Evolutionary conservation across 176 grass and related monocot species (phyloP).

Genomic region (Oryza australiensis): DNA sequence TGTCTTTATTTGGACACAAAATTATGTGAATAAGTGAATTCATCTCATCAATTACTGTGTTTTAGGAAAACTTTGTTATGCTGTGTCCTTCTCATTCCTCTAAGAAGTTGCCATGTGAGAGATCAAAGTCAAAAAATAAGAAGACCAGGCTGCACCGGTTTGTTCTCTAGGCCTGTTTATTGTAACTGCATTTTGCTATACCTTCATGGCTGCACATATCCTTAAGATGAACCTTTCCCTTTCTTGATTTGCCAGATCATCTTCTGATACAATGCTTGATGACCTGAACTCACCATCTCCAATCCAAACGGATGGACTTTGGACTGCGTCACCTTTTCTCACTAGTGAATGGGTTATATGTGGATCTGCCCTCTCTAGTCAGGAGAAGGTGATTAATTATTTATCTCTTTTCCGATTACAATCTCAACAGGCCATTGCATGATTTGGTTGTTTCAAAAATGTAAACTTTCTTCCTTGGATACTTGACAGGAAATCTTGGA

Average conservation of each 20-base stretch:
- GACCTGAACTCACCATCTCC: constrained; percentile 46
- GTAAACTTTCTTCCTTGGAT: constrained; percentile 5
- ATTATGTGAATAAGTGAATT: neutral
- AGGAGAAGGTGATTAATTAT: constrained; percentile 61
- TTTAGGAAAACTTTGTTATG: constrained; percentile 86
- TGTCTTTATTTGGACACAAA: neutral
- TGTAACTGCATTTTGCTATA: constrained; percentile 16
- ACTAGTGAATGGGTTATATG: constrained; percentile 82
- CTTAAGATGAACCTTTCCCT: neutral
- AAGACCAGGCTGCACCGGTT: constrained; percentile 47
- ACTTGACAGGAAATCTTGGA: constrained; percentile 64
- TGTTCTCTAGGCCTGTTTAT: constrained; percentile 24
- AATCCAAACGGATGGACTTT: constrained; percentile 48
- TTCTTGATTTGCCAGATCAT: constrained; percentile 39
- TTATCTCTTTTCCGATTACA: constrained; percentile 12
- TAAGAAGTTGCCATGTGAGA: constrained; percentile 86
- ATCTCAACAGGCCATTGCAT: neutral
- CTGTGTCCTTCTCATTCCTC: constrained; percentile 78
- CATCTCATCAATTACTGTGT: constrained; percentile 1
- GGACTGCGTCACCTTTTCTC: constrained; percentile 44
- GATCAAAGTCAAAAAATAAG: constrained; percentile 57
- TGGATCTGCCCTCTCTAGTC: constrained; percentile 63
- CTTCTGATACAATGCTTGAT: constrained; percentile 36
- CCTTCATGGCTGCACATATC: constrained; percentile 5
- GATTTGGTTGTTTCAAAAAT: neutral